Evolutionary conservation across 495 filamentous ascomycete genomes (phyloP).

Genomic region (Bombardia bombarda): DNA sequence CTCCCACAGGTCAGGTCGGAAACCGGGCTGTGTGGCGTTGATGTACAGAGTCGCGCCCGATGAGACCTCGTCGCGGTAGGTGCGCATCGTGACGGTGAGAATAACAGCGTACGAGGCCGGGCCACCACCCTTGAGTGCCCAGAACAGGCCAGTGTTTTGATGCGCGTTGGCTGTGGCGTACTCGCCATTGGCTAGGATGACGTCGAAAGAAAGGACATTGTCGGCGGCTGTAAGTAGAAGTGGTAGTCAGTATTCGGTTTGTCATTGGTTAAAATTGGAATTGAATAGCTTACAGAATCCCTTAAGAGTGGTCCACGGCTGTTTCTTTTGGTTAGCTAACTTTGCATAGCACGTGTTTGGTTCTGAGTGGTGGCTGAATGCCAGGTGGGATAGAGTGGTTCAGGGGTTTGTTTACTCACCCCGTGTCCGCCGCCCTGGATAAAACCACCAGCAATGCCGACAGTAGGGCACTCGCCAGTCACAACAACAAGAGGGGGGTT

Average conservation of each 20-base stretch:
- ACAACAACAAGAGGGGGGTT: no score
- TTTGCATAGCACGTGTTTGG: no score
- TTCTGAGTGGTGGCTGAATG: no score
- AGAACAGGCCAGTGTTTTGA: constrained; percentile 50
- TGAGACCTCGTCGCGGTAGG: constrained; percentile 26
- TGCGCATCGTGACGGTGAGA: constrained; percentile 40
- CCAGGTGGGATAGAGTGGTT: no score
- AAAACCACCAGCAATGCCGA: constrained; percentile 43
- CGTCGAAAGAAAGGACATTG: no score
- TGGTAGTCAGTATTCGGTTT: no score
- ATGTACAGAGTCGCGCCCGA: constrained; percentile 23
- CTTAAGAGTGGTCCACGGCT: constrained; percentile 43
- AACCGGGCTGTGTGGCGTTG: constrained; percentile 22
- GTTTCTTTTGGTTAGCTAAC: no score
- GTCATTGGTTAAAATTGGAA: no score
- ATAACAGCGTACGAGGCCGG: constrained; percentile 49
- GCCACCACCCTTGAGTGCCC: constrained; percentile 48
- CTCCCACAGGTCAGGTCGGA: constrained; percentile 34
- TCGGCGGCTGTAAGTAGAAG: no score
- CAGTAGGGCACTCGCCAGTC: no score
- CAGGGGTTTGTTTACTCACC: no score
- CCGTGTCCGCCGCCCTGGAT: constrained; percentile 57
- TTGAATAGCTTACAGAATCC: no score
- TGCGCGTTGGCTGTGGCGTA: constrained; percentile 40
- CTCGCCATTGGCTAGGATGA: constrained; percentile 45